Evolutionary conservation across 805 yeast species (phyloP), one percentile per base, ranked within the genome.

Genomic region (Metschnikowia kofuensis): DNA sequence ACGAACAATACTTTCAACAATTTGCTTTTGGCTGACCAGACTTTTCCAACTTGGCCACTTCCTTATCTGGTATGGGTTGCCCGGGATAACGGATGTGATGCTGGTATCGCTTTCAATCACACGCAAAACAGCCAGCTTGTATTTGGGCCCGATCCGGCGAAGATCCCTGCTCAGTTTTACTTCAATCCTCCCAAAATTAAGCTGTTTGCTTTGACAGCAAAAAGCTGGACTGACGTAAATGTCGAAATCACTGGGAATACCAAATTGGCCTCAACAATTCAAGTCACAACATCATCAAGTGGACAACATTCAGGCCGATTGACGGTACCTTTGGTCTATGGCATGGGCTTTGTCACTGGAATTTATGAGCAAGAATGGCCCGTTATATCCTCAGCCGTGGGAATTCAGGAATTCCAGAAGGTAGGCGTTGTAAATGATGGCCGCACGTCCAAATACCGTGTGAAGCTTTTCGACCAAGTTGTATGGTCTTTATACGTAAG

Each of bases 1-100:
- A 87, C 96, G 7, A 88, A 88, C 64, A 87, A 87, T 60, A 88
- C 87, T 60, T 88, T 83, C 63, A 84, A 86, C 35, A 88, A 88
- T 65, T 66, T 88, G 64, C 65, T 87, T 10, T 73, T 88, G 34
- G 89, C 77, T 0, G 75, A 76, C 47, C 92, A 85, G 60, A 78
- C 81, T 2, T 72, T 79, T 48, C 88, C 92, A 0, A 77, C 83
- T 0, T 88, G 91, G 90, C 81, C 92, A 0, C 89, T 85, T 56
- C 96, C 96, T 1, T 87, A 87, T 60, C 80, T 88, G 30, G 67
- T 86, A 6, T 87, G 91, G 92, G 74, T 74, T 52, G 70, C 84
- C 8, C 79, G 72, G 47, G 76, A 70, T 37, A 69, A 67, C 2
- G 64, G 60, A 6, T 69, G 69, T 41, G 81, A 76, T 46, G 69